A percentile compares a stretch with the other conserved stretches of the same genome.
Evolutionary conservation across 139 green algal genomes (phyloP).

Genomic region (Gonium pectorale): DNA sequence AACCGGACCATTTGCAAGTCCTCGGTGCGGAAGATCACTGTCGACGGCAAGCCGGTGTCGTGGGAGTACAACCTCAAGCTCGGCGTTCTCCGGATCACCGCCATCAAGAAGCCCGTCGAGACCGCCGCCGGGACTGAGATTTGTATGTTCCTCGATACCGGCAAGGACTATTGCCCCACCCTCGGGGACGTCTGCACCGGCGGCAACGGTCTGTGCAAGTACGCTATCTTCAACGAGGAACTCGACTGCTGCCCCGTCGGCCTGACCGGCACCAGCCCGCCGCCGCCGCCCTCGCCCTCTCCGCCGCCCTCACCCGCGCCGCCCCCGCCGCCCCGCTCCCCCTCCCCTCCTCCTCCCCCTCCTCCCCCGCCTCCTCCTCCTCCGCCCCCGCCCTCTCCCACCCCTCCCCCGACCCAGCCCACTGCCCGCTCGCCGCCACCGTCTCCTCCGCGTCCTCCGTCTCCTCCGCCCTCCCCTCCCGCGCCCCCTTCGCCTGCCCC

Average conservation of each 20-base stretch:
- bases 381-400: not conserved
- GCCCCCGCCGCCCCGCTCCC: not conserved
- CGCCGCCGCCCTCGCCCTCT: not conserved
- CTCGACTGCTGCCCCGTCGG: constrained; percentile 37
- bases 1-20: too few relatives aligned
- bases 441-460: not conserved
- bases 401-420: not conserved
- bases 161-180: not conserved
- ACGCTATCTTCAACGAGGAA: constrained; percentile 39
- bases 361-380: not conserved
- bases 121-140: constrained; percentile 37
- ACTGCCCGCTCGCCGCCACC: not conserved
- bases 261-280: not conserved
- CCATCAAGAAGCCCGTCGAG: not conserved
- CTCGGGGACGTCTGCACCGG: not conserved
- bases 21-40: not conserved
- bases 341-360: not conserved
- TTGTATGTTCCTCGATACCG: constrained; percentile 20
- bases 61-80: constrained; percentile 37
- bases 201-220: not conserved
- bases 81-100: constrained; percentile 25
- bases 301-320: not conserved
- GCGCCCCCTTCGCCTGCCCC: constrained; percentile 1
- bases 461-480: not conserved
- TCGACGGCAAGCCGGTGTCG: not conserved